Conservation (phyloP, 306 rosid species). For the Cucurbita pepo region DNA sequence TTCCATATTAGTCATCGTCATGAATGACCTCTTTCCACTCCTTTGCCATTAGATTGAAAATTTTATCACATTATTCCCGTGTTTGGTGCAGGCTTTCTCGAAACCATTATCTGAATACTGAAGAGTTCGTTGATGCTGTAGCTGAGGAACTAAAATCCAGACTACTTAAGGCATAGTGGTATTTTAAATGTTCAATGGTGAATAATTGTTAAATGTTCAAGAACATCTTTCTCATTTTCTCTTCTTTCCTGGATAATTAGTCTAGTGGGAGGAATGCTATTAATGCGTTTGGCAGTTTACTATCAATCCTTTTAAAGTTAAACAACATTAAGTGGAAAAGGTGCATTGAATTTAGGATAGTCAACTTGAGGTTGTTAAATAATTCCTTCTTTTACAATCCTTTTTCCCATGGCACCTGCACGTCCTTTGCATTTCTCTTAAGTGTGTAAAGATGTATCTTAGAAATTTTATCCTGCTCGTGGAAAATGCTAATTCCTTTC, state of each 20-base stretch:
- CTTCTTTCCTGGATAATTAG: neutral
- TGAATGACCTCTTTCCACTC: neutral
- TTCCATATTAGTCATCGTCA: neutral
- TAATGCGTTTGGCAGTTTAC: neutral
- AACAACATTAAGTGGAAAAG: too few species aligned
- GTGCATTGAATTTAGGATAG: neutral
- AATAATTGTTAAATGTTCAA: neutral
- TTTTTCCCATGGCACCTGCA: neutral
- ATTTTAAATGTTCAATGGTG: neutral
- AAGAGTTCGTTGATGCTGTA: constrained; percentile 86
- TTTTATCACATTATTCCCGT: neutral
- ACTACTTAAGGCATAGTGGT: constrained; percentile 26
- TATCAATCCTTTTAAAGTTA: too few species aligned
- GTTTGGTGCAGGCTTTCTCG: constrained; percentile 47
- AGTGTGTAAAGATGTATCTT: neutral
- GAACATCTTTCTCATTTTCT: neutral
- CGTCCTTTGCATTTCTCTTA: neutral
- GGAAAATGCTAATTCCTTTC: neutral
- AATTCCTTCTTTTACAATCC: neutral
- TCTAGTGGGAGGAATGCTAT: neutral
- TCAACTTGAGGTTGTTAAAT: neutral
- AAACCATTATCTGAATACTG: constrained; percentile 66
- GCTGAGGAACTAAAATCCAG: constrained; percentile 44
- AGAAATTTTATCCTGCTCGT: neutral
- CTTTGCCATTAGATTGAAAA: neutral